These are phyloP conservation scores for Dinochytrium kinnereticum DNA, from an alignment of 371 early-diverging fungal species.

Conservation along the genomic window DNA sequence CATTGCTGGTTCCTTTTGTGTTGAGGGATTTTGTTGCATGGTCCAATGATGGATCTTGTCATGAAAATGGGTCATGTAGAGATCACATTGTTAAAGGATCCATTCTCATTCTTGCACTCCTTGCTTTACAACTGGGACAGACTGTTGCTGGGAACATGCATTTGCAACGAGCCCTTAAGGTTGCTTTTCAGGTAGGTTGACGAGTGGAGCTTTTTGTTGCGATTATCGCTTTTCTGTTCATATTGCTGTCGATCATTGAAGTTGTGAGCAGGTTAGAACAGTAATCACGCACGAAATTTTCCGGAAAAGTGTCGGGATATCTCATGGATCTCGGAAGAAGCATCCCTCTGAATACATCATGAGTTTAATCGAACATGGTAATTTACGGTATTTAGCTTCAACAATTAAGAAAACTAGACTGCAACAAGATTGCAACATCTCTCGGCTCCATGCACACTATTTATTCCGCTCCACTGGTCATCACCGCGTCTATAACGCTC, in stretches of 20 bases:
- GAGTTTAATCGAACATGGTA: constrained; percentile 4
- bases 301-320: not conserved
- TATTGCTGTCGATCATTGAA: too few species aligned
- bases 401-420: too few species aligned
- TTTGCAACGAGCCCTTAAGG: constrained; percentile 1
- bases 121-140: not conserved
- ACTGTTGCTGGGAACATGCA: not conserved
- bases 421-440: not conserved
- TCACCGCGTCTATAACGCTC: not conserved
- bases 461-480: constrained; percentile 14
- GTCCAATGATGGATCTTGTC: not conserved
- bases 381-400: too few species aligned
- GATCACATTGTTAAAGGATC: not conserved
- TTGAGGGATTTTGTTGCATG: not conserved
- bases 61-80: not conserved
- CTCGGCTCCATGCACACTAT: not conserved
- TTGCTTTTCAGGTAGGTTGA: not conserved
- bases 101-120: not conserved
- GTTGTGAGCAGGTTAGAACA: not conserved
- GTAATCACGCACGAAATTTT: not conserved
- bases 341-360: not conserved
- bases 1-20: not conserved
- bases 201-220: constrained; percentile 5
- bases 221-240: not conserved
- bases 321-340: not conserved